Evolutionary conservation across 2,329 filamentous ascomycete genomes (phyloP).

Genomic region (Trematosphaeria pertusa): DNA sequence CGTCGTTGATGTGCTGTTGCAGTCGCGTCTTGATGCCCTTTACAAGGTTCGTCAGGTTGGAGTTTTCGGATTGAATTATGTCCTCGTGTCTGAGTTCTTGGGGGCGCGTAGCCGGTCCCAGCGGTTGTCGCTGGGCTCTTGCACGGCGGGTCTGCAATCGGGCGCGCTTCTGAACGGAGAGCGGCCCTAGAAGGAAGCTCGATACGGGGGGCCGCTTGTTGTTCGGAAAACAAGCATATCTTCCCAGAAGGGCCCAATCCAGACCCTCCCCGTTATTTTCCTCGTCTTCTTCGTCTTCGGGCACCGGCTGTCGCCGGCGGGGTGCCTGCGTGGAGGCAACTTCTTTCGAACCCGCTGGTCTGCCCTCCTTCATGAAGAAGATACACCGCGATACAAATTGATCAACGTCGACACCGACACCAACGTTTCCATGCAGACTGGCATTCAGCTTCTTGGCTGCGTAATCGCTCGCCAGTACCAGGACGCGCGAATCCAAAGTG

Average conservation of each 20-base stretch:
- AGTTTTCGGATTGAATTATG: constrained; percentile 76
- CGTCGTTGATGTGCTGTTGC: constrained; percentile 44
- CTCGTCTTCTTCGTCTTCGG: constrained; percentile 65
- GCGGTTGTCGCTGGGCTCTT: constrained; percentile 71
- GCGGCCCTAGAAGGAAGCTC: constrained; percentile 84
- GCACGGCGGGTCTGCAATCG: constrained; percentile 74
- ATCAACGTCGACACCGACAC: constrained; percentile 83
- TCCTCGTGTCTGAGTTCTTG: constrained; percentile 79
- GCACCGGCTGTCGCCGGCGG: constrained; percentile 56
- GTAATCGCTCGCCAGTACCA: constrained; percentile 81
- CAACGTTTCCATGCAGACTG: constrained; percentile 74
- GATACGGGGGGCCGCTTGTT: constrained; percentile 78
- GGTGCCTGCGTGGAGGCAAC: constrained; percentile 59
- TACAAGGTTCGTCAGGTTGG: constrained; percentile 80
- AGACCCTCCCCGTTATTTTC: constrained; percentile 73
- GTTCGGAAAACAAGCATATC: constrained; percentile 74
- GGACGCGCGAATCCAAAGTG: constrained; percentile 84
- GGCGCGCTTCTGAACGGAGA: constrained; percentile 86
- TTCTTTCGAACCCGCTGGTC: constrained; percentile 52
- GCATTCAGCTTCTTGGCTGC: constrained; percentile 79
- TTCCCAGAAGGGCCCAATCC: constrained; percentile 83
- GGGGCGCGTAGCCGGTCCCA: constrained; percentile 73
- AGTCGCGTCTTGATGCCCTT: constrained; percentile 74
- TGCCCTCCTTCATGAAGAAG: constrained; percentile 78
- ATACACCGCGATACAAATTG: constrained; percentile 93